Base-by-base conservation (phyloP, 257 asterid species). In the Datura wrightii region DNA sequence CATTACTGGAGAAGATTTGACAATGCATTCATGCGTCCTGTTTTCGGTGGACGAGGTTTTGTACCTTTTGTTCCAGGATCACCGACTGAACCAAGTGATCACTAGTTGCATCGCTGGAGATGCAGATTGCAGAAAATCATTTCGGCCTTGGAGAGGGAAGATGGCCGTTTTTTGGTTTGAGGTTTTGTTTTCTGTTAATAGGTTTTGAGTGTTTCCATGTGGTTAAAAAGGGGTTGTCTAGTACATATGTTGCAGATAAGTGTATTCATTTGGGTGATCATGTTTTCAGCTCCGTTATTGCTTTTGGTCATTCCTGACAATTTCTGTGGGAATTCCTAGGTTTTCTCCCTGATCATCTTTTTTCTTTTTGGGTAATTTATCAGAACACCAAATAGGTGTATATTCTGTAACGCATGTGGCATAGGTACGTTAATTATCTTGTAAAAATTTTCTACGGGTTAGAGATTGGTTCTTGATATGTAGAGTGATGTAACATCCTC, bases 1-100 rank as follows among this genome's bases (percentile, higher is more conserved):
- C 87, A 92, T 90, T 95, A 95, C 19, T 97, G 99, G 99, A 93
- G 98, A 83, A 94, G 92, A 85, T 97, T 97, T 54, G 99, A 97
- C 6, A 69, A 97, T 5, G 92, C 94, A 44, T 91, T 95, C 90
- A 97, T 97, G 99, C 98, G 99, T 53, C 99, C 99, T 0, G 94
- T 93, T 79, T 97, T 97, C 34, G 99, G 99, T 31, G 99, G 99
- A 14, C 97, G 99, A 78, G 99, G 99, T 10, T 97, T 97, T 31
- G 98, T 92, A 8, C 98, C 98, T 0, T 95, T 62, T 11, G 94
- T 91, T 3, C 98, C 98, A 3, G 97, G 96, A 60, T 95, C 99
- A 7, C 99, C 99, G 1, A 97, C 91, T 0, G 99, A 96, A 76
- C 91, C 83, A 82, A 89, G 88, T 9, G 80, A 56, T 71, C 88